Evolutionary conservation across 1,139 yeast species (phyloP).

Genomic region (Pichia sorboxylosa): DNA sequence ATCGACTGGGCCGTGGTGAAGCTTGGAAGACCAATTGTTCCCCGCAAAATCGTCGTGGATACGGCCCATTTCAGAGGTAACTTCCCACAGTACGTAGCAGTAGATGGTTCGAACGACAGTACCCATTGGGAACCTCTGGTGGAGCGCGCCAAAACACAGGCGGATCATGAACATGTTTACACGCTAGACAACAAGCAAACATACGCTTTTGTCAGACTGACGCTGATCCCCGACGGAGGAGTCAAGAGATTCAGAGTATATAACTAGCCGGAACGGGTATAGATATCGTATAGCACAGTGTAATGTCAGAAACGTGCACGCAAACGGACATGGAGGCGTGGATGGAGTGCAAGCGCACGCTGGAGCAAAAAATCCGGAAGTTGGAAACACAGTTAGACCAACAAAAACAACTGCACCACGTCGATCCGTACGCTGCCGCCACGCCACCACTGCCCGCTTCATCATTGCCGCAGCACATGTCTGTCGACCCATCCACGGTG

Average conservation of each 20-base stretch:
- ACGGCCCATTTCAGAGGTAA: constrained; percentile 92
- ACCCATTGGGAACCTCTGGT: constrained; percentile 53
- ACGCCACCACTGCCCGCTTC: too few species aligned
- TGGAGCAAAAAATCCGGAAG: too few species aligned
- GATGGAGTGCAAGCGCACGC: too few species aligned
- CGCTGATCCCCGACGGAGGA: constrained; percentile 93
- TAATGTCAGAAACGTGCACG: too few species aligned
- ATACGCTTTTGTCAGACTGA: constrained; percentile 60
- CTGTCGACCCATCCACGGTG: too few species aligned
- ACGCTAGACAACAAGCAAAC: constrained; percentile 22
- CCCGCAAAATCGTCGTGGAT: constrained; percentile 58
- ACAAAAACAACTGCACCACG: too few species aligned
- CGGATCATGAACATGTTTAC: constrained; percentile 67
- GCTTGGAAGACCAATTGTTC: constrained; percentile 53
- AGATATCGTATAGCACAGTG: too few species aligned
- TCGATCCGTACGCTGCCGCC: too few species aligned
- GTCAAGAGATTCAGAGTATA: constrained; percentile 76
- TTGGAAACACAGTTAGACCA: too few species aligned
- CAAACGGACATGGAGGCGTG: too few species aligned
- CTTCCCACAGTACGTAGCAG: constrained; percentile 67
- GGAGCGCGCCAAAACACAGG: constrained; percentile 58
- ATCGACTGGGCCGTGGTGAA: constrained; percentile 82
- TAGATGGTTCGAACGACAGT: constrained; percentile 44
- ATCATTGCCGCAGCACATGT: too few species aligned
- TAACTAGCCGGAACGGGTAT: too few species aligned